These are phyloP conservation scores for Macaranga tanarius DNA, from an alignment of 441 rosid genomes.

Conservation along the genomic window DNA sequence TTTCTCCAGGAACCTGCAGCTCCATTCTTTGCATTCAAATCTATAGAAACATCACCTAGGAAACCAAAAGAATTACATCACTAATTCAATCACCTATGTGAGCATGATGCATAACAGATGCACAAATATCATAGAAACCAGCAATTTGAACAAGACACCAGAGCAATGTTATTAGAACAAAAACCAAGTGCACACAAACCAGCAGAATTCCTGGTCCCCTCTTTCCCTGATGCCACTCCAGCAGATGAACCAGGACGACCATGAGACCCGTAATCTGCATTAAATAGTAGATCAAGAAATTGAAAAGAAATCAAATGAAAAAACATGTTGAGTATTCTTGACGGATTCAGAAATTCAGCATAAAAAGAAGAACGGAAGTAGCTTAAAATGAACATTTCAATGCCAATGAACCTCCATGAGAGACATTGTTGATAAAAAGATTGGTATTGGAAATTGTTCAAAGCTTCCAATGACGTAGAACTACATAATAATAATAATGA, in stretches of 20 bases:
- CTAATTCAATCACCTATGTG: not conserved
- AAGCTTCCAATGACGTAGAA: not conserved
- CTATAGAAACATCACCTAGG: constrained; percentile 46
- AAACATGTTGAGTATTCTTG: not conserved
- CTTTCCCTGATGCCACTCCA: constrained; percentile 41
- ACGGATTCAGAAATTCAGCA: not conserved
- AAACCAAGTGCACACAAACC: constrained; percentile 41
- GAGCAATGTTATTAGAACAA: not conserved
- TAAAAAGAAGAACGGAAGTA: not conserved
- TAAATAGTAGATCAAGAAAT: constrained; percentile 22
- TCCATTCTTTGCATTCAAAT: constrained; percentile 41
- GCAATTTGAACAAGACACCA: not conserved
- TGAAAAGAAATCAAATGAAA: not conserved
- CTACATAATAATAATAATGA: not conserved
- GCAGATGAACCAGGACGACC: constrained; percentile 62
- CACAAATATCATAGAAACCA: not conserved
- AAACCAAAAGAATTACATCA: constrained; percentile 10
- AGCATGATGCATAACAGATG: not conserved
- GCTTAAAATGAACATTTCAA: no score
- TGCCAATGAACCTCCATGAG: not conserved
- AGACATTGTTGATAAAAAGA: not conserved
- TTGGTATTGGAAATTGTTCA: not conserved
- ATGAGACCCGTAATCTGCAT: constrained; percentile 56
- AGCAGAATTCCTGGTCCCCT: constrained; percentile 38
- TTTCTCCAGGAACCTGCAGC: constrained; percentile 62